Conservation (phyloP, 2,329 filamentous ascomycete genomes). For the Zalaria obscura region DNA sequence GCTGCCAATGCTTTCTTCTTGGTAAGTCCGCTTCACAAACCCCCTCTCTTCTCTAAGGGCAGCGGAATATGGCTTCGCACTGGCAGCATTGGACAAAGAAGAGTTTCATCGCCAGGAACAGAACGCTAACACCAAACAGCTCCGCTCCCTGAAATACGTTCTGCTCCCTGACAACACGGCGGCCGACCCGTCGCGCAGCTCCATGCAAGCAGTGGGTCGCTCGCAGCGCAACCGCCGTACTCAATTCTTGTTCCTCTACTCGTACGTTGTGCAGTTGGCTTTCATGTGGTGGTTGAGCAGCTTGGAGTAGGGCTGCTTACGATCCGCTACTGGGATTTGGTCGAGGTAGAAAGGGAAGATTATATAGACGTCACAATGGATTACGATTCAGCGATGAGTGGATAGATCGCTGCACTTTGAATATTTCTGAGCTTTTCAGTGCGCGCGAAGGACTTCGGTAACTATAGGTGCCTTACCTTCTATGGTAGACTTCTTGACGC, state of each 20-base stretch:
- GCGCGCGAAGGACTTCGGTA: no score
- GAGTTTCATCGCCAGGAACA: no score
- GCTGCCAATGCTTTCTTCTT: constrained; percentile 89
- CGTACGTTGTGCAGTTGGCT: constrained; percentile 81
- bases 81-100: no score
- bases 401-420: no score
- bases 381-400: no score
- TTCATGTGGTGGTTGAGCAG: constrained; percentile 78
- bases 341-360: no score
- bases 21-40: constrained; percentile 39
- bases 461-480: no score
- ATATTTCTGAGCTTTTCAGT: no score
- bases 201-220: constrained; percentile 58
- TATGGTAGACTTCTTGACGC: no score
- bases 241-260: constrained; percentile 87
- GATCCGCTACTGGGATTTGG: no score
- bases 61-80: no score
- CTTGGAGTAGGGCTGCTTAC: constrained; percentile 16
- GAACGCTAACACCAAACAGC: constrained; percentile 33
- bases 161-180: constrained; percentile 63
- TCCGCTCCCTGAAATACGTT: constrained; percentile 91
- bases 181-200: constrained; percentile 40
- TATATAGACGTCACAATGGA: no score
- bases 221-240: constrained; percentile 78
- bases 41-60: neutral